These are phyloP conservation scores for Pichia cephalocereana DNA, from an alignment of 805 yeast species.

Conservation along the genomic window DNA sequence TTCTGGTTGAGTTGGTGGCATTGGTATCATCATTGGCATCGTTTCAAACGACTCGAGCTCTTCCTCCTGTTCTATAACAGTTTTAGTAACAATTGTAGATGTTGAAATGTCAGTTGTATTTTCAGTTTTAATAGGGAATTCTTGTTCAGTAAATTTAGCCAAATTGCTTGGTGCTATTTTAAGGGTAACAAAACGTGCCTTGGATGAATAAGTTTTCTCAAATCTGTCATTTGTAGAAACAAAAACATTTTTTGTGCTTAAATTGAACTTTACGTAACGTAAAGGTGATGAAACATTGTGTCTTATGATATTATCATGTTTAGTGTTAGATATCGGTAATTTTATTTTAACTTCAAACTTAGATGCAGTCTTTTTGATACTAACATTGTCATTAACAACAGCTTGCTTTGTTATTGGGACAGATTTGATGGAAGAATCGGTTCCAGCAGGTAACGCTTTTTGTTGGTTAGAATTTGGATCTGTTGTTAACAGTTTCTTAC, in stretches of 20 bases:
- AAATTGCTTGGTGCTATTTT: constrained; percentile 2
- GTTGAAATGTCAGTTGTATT: background rate
- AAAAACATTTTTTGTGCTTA: constrained; percentile 16
- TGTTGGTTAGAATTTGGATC: too few species aligned
- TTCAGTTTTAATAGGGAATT: background rate
- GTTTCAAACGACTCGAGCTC: background rate
- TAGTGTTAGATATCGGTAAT: background rate
- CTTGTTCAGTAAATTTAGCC: background rate
- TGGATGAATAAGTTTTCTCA: background rate
- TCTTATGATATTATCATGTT: constrained; percentile 12
- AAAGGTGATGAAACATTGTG: constrained; percentile 15
- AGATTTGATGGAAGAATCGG: too few species aligned
- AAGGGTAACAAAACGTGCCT: background rate
- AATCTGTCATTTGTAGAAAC: constrained; percentile 21
- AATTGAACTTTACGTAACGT: constrained; percentile 29
- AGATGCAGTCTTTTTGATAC: background rate
- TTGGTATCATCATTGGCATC: background rate
- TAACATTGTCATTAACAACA: background rate
- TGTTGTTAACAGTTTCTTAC: too few species aligned
- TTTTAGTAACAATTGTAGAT: background rate
- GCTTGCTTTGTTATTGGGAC: background rate
- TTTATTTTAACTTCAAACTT: constrained; percentile 8
- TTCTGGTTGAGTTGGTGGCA: too few species aligned
- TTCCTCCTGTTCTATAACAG: background rate
- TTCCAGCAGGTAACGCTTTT: too few species aligned